These are phyloP conservation scores for Lophium mytilinum DNA, from an alignment of 495 filamentous ascomycete genomes.

Conservation along the genomic window DNA sequence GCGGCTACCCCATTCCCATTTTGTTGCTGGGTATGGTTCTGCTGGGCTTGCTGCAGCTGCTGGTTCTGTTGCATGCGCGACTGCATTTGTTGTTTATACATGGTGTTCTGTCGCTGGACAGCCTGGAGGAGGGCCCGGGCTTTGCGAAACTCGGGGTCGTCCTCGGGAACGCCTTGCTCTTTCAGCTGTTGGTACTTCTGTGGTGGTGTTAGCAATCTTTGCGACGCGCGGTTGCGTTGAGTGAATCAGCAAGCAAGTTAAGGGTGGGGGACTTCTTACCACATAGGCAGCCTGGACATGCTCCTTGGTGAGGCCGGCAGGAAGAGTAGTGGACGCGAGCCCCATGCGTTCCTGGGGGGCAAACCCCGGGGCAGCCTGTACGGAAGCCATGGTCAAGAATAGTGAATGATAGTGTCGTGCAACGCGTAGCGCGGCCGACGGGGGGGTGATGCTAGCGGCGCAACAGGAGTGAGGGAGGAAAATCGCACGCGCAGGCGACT, in stretches of 20 bases:
- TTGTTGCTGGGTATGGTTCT: constrained; percentile 14
- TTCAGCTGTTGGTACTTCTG: constrained; percentile 82
- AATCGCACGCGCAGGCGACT: neutral
- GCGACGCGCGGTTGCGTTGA: neutral
- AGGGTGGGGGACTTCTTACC: constrained; percentile 8
- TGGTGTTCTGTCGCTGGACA: constrained; percentile 54
- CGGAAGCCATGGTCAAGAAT: constrained; percentile 58
- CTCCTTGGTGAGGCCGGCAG: constrained; percentile 23
- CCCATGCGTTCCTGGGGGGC: constrained; percentile 8
- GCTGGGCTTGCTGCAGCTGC: constrained; percentile 23
- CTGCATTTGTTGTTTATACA: constrained; percentile 45
- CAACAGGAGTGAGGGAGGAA: too few relatives aligned
- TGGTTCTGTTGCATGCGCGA: constrained; percentile 41
- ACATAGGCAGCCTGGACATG: constrained; percentile 16
- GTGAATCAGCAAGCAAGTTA: neutral
- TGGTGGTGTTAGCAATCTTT: constrained; percentile 1
- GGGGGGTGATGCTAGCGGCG: too few relatives aligned
- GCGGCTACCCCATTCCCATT: constrained; percentile 41
- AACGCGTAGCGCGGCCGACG: too few relatives aligned
- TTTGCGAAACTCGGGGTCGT: constrained; percentile 75
- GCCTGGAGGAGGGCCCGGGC: constrained; percentile 55
- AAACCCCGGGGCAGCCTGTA: constrained; percentile 42
- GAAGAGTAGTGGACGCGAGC: constrained; percentile 1
- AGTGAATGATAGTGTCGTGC: neutral
- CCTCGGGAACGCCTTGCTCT: constrained; percentile 59